These are phyloP conservation scores for Podaxis carcinomalis DNA, from an alignment of 768 basidiomycete genomes.

Conservation along the genomic window DNA sequence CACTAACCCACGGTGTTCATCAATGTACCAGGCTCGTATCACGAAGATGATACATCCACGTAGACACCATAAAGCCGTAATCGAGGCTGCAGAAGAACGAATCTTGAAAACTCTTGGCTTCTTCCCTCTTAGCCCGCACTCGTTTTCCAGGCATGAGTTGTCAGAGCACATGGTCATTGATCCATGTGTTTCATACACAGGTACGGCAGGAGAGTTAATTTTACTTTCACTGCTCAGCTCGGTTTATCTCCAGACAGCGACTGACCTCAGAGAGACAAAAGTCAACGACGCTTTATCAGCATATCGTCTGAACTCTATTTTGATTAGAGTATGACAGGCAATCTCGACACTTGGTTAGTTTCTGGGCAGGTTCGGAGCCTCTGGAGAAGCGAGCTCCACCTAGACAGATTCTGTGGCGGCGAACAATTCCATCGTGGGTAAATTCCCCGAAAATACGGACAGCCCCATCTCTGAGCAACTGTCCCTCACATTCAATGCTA, in stretches of 20 bases:
- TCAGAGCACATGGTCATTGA: slow-evolving; percentile 1
- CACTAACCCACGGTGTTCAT: neutral
- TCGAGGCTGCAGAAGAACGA: neutral
- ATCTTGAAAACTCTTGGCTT: neutral
- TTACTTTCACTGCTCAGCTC: neutral
- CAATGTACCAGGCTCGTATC: neutral
- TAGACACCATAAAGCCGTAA: neutral
- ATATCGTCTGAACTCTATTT: neutral
- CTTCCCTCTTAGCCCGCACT: neutral
- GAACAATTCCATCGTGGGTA: neutral
- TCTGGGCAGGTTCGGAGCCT: neutral
- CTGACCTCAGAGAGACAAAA: too few species aligned
- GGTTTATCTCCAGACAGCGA: too few species aligned
- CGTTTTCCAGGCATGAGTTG: neutral
- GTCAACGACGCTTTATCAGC: too few species aligned
- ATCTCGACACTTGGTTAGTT: neutral
- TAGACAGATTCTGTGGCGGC: neutral
- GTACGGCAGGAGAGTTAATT: neutral
- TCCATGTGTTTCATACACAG: neutral
- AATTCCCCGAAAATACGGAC: neutral
- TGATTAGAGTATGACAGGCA: neutral
- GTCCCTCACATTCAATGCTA: neutral
- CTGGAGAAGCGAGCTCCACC: neutral
- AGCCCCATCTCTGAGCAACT: neutral
- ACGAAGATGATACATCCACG: neutral